A percentile compares a stretch with the other conserved stretches of the same genome.
phyloP scores from a whole-genome alignment of 2,329 filamentous ascomycete species.

The Aspergillus hiratsukae region DNA sequence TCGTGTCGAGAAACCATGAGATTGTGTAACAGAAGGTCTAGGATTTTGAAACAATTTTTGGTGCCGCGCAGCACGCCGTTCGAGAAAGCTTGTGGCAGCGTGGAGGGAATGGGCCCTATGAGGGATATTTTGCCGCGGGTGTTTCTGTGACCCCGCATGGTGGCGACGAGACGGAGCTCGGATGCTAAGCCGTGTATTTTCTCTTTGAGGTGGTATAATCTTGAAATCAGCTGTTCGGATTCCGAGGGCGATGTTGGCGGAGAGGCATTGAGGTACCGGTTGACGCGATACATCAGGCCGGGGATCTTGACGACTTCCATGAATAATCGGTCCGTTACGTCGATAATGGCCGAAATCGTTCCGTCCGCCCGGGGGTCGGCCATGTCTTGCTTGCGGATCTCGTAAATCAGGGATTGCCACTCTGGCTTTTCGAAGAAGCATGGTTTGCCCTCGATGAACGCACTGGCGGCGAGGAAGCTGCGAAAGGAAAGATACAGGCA shows the following conservation, averaged over 20 bases:
- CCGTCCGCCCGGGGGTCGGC: constrained; percentile 13
- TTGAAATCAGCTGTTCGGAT: neutral
- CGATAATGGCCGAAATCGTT: constrained; percentile 19
- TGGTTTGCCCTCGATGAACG: constrained; percentile 24
- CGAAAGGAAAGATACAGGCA: constrained; percentile 32
- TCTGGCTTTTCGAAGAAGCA: constrained; percentile 30
- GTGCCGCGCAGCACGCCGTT: constrained; percentile 19
- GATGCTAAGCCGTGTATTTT: neutral
- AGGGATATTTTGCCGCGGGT: constrained; percentile 6
- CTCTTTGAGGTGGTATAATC: neutral
- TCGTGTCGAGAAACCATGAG: constrained; percentile 4
- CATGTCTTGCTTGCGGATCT: constrained; percentile 26
- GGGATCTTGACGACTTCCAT: constrained; percentile 21
- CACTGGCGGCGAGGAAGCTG: constrained; percentile 30
- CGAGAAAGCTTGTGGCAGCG: constrained; percentile 19
- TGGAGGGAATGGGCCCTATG: constrained; percentile 20
- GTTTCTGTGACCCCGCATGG: constrained; percentile 9
- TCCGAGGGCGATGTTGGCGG: neutral
- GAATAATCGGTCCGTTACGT: constrained; percentile 22
- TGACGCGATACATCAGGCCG: constrained; percentile 14
- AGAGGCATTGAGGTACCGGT: constrained; percentile 4
- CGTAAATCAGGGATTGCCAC: constrained; percentile 25
- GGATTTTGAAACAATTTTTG: constrained; percentile 12
- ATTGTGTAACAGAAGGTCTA: constrained; percentile 13
- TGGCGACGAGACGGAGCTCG: constrained; percentile 14